Percentiles rank a stretch among this genome's conserved stretches.
Conservation (phyloP, 2,329 filamentous ascomycete species). For the Neofusicoccum parvum region DNA sequence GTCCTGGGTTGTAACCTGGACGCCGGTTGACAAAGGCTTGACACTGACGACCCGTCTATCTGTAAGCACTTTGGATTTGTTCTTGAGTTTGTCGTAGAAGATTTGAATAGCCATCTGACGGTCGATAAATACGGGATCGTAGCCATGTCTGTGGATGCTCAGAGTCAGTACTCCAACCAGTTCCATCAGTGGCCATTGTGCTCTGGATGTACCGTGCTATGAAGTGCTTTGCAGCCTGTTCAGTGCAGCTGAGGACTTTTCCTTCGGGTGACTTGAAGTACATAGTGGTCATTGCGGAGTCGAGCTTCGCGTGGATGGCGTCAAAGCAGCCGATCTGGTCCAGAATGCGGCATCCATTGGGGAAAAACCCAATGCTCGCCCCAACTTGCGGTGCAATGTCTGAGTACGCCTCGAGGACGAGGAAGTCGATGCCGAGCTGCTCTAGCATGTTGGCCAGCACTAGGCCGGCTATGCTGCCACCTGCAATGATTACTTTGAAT, state of each 20-base stretch:
- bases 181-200: no score
- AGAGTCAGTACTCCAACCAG: no score
- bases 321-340: no score
- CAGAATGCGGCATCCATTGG: no score
- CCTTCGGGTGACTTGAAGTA: no score
- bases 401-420: slow-evolving; percentile 30
- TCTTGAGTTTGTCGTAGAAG: neutral
- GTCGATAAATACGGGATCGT: slow-evolving; percentile 23
- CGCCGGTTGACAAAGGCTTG: slow-evolving; percentile 2
- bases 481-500: slow-evolving; percentile 21
- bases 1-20: neutral
- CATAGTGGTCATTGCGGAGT: no score
- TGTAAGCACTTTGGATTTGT: neutral
- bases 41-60: neutral
- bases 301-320: no score
- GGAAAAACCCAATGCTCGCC: slow-evolving; percentile 24
- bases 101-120: slow-evolving; percentile 27
- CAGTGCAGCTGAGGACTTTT: no score
- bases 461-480: slow-evolving; percentile 28
- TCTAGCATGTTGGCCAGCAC: slow-evolving; percentile 28
- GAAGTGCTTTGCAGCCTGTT: no score
- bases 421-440: slow-evolving; percentile 28
- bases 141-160: neutral
- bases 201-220: no score
- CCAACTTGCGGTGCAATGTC: slow-evolving; percentile 28